These are phyloP conservation scores for Podospora appendiculata DNA, from an alignment of 495 filamentous ascomycete genomes.

Conservation along the genomic window DNA sequence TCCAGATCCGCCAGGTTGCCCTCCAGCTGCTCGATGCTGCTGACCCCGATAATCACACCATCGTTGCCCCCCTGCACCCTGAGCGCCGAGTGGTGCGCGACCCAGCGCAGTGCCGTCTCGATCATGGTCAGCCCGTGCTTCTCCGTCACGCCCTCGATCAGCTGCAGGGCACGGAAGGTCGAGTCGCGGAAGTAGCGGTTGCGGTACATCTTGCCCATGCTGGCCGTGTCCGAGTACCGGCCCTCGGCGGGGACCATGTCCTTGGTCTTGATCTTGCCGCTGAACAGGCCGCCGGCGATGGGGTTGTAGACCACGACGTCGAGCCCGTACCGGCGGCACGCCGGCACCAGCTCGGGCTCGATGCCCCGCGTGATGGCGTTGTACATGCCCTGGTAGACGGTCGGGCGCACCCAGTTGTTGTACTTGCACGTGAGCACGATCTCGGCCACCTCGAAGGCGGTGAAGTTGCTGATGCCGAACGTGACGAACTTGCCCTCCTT, in stretches of 20 bases:
- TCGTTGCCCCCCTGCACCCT: constrained; percentile 70
- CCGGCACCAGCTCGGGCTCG: constrained; percentile 71
- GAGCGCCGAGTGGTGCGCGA: constrained; percentile 68
- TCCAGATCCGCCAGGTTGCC: constrained; percentile 69
- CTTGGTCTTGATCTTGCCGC: constrained; percentile 71
- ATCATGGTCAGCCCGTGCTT: constrained; percentile 71
- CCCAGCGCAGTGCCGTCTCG: constrained; percentile 80
- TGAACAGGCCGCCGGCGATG: constrained; percentile 74
- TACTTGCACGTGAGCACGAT: constrained; percentile 74
- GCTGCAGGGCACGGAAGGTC: constrained; percentile 66
- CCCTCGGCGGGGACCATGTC: constrained; percentile 59
- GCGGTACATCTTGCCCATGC: constrained; percentile 58
- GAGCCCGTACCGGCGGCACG: constrained; percentile 76
- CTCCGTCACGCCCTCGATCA: constrained; percentile 65
- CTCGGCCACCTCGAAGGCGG: constrained; percentile 88
- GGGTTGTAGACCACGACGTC: constrained; percentile 93
- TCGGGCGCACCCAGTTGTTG: constrained; percentile 66
- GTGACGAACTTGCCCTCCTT: constrained; percentile 81
- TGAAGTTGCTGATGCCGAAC: constrained; percentile 77
- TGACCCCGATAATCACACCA: constrained; percentile 76
- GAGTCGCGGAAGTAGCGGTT: constrained; percentile 72
- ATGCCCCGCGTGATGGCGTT: constrained; percentile 68
- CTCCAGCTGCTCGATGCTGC: constrained; percentile 64
- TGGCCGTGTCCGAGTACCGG: constrained; percentile 54
- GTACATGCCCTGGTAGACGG: constrained; percentile 60